phyloP scores from a whole-genome alignment of 805 yeast species.

The Yarrowia phangngaensis region DNA sequence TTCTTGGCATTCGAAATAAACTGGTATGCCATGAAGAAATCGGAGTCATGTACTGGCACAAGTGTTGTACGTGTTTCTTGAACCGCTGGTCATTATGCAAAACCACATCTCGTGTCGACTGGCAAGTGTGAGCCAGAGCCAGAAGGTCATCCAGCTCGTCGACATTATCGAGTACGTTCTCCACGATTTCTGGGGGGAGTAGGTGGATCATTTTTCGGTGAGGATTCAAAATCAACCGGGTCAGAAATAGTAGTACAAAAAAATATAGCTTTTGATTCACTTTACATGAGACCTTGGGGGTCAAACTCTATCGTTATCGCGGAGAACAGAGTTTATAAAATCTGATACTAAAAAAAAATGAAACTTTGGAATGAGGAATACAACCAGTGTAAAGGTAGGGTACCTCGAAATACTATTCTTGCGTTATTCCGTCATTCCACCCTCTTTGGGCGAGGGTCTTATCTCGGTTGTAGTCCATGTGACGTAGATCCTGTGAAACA shows the following conservation, averaged over 20 bases:
- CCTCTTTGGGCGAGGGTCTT: too few species aligned
- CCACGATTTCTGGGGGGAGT: constrained; percentile 9
- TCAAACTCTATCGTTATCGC: constrained; percentile 26
- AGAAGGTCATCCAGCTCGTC: constrained; percentile 8
- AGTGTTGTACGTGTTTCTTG: constrained; percentile 10
- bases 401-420: too few species aligned
- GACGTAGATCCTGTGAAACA: too few species aligned
- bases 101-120: constrained; percentile 7
- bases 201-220: constrained; percentile 10
- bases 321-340: constrained; percentile 6
- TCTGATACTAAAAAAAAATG: too few species aligned
- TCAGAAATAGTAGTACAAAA: neutral
- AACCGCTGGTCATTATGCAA: constrained; percentile 9
- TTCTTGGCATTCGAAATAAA: constrained; percentile 5
- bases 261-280: too few species aligned
- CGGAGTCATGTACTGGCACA: constrained; percentile 22
- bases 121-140: constrained; percentile 13
- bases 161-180: neutral
- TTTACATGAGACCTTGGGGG: constrained; percentile 22
- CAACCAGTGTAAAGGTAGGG: too few species aligned
- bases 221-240: neutral
- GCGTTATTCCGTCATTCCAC: too few species aligned
- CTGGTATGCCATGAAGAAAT: constrained; percentile 14
- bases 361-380: too few species aligned
- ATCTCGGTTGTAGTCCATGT: too few species aligned